Evolutionary conservation across 202 grass and related monocot species (phyloP), one percentile per base, ranked within the genome.

Genomic region (Hordeum pubiflorum): DNA sequence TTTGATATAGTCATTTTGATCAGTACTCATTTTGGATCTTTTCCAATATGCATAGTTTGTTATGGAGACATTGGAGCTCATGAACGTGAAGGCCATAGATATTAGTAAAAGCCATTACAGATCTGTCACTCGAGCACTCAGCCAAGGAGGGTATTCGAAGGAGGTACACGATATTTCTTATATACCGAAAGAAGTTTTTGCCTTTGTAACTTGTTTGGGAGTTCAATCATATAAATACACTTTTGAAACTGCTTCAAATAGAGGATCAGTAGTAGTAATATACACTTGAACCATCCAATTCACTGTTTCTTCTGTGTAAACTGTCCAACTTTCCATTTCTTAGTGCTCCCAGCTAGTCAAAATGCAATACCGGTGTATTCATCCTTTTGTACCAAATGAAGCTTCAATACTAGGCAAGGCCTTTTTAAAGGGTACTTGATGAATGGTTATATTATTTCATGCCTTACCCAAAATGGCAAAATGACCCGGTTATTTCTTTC

Each of bases 1-100:
- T 86, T 41, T 72, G 20, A 14, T 89, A 26, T 41, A 79, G 67
- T 77, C 17, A 24, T 77, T 83, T 66, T 87, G 56, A 77, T 75
- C 64, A 63, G 27, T 80, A 52, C 63, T 83, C 38, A 59, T 74
- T 63, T 59, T 84, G 63, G 56, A 74, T 21, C 15, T 78, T 87
- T 83, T 36, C 63, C 75, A 59, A 83, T 65, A 36, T 84, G 54
- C 72, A 17, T 81, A 98, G 95, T 98, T 98, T 89, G 80, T 72
- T 77, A 89, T 88, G 88, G 88, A 98, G 60, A 83, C 86, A 58
- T 91, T 91, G 88, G 71, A 89, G 89, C 43, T 87, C 39, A 94
- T 98, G 86, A 80, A 93, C 72, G 68, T 87, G 34, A 92, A 92
- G 55, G 75, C 11, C 32, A 63, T 94, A 73, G n/a, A 73, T 78